Evolutionary conservation across 768 basidiomycete species (phyloP).

Genomic region (Lactifluus piperatus): DNA sequence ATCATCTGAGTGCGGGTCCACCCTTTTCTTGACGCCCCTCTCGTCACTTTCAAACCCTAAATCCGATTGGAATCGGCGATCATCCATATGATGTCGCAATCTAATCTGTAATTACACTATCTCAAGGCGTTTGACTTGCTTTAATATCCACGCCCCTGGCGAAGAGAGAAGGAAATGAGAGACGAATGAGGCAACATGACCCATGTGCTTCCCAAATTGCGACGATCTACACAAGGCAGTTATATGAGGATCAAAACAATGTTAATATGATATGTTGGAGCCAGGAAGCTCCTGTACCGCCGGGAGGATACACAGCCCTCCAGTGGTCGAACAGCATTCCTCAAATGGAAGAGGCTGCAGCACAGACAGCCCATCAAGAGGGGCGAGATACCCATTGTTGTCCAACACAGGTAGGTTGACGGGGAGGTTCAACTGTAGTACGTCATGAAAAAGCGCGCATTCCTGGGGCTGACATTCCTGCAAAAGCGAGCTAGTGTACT

Average conservation of each 20-base stretch:
- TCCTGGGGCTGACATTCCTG: conserved; percentile 7
- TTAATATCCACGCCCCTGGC: background rate
- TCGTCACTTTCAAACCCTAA: background rate
- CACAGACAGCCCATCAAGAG: conserved; percentile 13
- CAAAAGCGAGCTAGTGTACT: background rate
- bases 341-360: conserved; percentile 17
- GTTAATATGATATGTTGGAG: conserved; percentile 2
- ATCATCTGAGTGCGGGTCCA: background rate
- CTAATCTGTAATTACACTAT: background rate
- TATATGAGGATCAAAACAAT: background rate
- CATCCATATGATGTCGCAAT: no score
- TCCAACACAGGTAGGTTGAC: background rate
- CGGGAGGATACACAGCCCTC: background rate
- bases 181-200: background rate
- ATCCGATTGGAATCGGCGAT: background rate
- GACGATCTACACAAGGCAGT: background rate
- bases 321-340: background rate
- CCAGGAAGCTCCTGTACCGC: background rate
- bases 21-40: background rate
- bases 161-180: background rate
- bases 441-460: conserved; percentile 12
- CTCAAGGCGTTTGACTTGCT: background rate
- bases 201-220: background rate
- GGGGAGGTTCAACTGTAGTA: background rate
- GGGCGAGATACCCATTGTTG: conserved; percentile 8